Base-by-base conservation (phyloP, 2,329 filamentous ascomycete species). In the Epichloe sylvatica region DNA sequence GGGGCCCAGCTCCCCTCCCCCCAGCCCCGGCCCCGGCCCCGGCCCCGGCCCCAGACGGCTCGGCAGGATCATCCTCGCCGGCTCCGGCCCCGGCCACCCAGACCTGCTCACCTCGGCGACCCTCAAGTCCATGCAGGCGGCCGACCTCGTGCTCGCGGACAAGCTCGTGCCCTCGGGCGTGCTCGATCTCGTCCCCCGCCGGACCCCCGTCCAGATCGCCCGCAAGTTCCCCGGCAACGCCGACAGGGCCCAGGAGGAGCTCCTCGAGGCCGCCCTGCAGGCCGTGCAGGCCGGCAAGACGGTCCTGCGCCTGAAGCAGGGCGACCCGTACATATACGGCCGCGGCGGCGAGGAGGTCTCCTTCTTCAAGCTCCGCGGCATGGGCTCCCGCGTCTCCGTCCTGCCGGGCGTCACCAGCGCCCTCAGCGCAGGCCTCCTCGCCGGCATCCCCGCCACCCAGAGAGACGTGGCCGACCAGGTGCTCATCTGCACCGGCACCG, bases 151-250 rank as follows among this genome's bases (percentile, higher is more conserved):
- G 52, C 78, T 92, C 5, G 86, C 86, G 40, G 86, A 92, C 68
- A 92, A 92, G 68, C 82, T 92, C 45, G 86, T 92, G 3, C 87
- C 92, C 0, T 76, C 86, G 0, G 81, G 84, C 7, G 87, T 98
- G 3, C 74, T 98, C 9, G 86, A 91, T 55, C 78, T 98, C 15
- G 85, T 97, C 50, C 92, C 92, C 2, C 86, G 92, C 36, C 80
- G 91, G 49, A 94, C 90, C 8, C 83, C 84, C 9, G 83, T 97
- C 12, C 81, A 87, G 59, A 98, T 98, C 58, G 91, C 92, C 4
- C 84, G 90, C 60, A 98, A 98, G 65, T 98, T 98, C 67, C 92
- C 92, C 1, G 92, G 92, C 21, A 97, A 98, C 66, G 92, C 92
- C 39, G 92, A 98, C 58, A 80, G 81, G 42, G 92, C 92, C 0